These are phyloP conservation scores for Chloranthus sessilifolius DNA, from an alignment of 164 flowering plant genomes.

Conservation along the genomic window DNA sequence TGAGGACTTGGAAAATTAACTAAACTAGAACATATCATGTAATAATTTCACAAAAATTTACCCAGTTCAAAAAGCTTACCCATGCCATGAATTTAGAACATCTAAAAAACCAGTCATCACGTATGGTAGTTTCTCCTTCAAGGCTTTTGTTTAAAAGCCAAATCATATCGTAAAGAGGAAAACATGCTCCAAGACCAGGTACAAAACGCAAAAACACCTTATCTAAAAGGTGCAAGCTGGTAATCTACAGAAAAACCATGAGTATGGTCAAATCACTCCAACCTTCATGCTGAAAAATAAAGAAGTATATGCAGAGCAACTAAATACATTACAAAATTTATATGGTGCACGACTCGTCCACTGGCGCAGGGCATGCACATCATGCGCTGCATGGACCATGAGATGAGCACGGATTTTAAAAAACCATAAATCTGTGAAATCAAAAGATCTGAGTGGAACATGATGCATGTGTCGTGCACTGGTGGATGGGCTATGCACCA, in stretches of 20 bases:
- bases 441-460: too few species aligned
- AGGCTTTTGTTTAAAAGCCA: constrained; percentile 31
- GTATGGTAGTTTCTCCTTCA: constrained; percentile 24
- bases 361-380: too few species aligned
- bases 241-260: constrained; percentile 7
- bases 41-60: constrained; percentile 3
- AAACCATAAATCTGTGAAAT: too few species aligned
- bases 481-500: too few species aligned
- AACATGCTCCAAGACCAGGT: constrained; percentile 46
- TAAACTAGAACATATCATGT: neutral
- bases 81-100: constrained; percentile 55
- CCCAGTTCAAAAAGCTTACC: constrained; percentile 48
- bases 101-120: constrained; percentile 51
- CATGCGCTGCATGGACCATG: too few species aligned
- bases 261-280: neutral
- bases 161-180: constrained; percentile 39
- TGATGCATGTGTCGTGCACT: too few species aligned
- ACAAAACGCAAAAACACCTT: constrained; percentile 31
- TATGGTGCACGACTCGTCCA: too few species aligned
- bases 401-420: too few species aligned
- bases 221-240: constrained; percentile 25
- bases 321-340: too few species aligned
- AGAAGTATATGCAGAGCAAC: too few species aligned
- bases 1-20: neutral
- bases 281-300: neutral